A percentile compares a stretch with the other conserved stretches of the same genome.
These are phyloP conservation scores for Nicotiana knightiana DNA, from an alignment of 257 asterid species.

Conservation along the genomic window DNA sequence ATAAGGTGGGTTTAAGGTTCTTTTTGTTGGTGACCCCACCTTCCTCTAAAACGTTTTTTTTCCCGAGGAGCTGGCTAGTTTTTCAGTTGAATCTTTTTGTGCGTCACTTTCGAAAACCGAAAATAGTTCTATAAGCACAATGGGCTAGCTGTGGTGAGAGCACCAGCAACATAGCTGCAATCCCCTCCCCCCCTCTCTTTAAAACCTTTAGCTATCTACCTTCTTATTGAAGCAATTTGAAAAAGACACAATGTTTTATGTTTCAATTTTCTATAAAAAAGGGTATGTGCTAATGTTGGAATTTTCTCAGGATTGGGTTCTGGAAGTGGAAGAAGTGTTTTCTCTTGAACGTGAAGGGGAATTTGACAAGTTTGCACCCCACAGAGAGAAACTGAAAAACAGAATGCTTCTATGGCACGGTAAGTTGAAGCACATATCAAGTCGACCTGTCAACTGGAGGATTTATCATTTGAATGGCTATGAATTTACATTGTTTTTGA, in stretches of 20 bases:
- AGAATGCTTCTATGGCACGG: conserved; percentile 99
- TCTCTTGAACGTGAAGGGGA: conserved; percentile 86
- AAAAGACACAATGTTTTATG: background rate
- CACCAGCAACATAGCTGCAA: background rate
- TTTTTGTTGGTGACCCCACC: background rate
- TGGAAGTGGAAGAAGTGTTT: conserved; percentile 90
- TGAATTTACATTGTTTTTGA: background rate
- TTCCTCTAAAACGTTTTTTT: background rate
- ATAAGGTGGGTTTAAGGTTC: conserved; percentile 49
- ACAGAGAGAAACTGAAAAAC: conserved; percentile 70
- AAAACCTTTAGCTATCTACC: background rate
- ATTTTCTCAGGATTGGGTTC: conserved; percentile 72
- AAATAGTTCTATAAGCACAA: background rate
- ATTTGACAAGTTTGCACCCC: conserved; percentile 67
- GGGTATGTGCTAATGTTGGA: background rate
- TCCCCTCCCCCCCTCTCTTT: background rate
- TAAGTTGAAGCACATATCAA: conserved; percentile 28
- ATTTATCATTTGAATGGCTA: background rate
- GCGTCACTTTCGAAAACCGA: background rate
- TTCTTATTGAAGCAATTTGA: background rate
- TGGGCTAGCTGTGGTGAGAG: background rate
- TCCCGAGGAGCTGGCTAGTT: background rate
- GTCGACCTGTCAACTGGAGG: conserved; percentile 5
- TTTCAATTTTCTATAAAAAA: background rate
- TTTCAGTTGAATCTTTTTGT: background rate